Conservation (phyloP, 2,329 filamentous ascomycete genomes). For the Pseudocercospora eumusae region DNA sequence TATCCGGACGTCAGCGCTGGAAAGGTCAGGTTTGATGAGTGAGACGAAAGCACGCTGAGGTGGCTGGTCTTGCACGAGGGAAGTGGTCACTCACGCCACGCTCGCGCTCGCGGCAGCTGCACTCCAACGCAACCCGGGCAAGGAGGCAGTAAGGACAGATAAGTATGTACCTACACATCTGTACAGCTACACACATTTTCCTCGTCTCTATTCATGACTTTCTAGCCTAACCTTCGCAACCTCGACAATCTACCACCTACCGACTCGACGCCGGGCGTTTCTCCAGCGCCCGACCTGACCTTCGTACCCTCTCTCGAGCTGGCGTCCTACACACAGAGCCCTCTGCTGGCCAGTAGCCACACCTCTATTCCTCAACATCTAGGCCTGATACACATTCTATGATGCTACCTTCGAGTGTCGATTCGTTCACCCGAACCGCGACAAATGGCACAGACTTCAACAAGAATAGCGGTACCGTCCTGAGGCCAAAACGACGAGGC, state of each 20-base stretch:
- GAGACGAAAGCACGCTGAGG: not conserved
- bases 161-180: not conserved
- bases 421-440: not conserved
- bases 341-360: not conserved
- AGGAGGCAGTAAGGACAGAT: not conserved
- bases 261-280: not conserved
- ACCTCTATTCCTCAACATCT: not conserved
- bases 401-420: not conserved
- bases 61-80: not conserved
- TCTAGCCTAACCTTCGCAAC: constrained; percentile 1
- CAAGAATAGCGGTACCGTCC: not conserved
- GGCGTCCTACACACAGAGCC: not conserved
- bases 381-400: not conserved
- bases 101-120: not conserved
- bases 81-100: not conserved
- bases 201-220: not conserved
- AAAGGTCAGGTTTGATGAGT: constrained; percentile 41
- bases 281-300: not conserved
- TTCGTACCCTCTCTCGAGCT: not conserved
- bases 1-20: constrained; percentile 84
- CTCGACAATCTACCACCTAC: constrained; percentile 3
- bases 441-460: not conserved
- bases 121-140: not conserved
- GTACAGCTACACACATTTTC: not conserved
- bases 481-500: not conserved